These are phyloP conservation scores for Myxozyma geophila DNA, from an alignment of 805 yeast genomes.

Conservation along the genomic window DNA sequence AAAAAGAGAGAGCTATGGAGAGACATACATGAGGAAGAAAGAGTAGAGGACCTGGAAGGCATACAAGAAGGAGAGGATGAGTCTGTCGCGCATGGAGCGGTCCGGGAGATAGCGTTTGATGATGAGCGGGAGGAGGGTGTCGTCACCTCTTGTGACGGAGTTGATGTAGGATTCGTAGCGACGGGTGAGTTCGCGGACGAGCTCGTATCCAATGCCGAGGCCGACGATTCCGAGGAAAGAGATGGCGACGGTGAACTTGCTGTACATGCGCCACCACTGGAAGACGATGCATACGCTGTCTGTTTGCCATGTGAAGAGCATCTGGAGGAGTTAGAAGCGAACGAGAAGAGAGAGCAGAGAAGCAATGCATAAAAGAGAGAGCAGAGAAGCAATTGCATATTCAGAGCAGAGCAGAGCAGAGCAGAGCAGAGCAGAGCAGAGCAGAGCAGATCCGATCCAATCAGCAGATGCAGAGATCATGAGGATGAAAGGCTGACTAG, in stretches of 20 bases:
- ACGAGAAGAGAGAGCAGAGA: background rate
- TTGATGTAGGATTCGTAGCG: constrained; percentile 29
- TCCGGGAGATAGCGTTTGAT: constrained; percentile 26
- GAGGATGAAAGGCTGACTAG: background rate
- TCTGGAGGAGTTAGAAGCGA: constrained; percentile 12
- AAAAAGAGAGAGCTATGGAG: background rate
- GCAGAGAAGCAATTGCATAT: background rate
- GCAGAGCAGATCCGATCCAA: no score
- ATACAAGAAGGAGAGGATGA: constrained; percentile 26
- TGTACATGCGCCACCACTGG: constrained; percentile 34
- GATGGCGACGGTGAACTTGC: constrained; percentile 25
- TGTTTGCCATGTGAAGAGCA: constrained; percentile 37
- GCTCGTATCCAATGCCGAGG: constrained; percentile 35
- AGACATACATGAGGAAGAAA: constrained; percentile 32
- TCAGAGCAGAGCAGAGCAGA: no score
- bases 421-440: no score
- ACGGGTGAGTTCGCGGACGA: constrained; percentile 34
- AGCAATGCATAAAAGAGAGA: no score
- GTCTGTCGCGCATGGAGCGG: constrained; percentile 27
- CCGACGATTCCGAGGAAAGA: constrained; percentile 36
- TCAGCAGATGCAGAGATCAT: no score
- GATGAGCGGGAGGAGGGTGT: constrained; percentile 23
- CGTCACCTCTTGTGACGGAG: constrained; percentile 16
- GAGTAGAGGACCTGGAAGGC: constrained; percentile 34
- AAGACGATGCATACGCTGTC: constrained; percentile 33